Base-by-base conservation (phyloP, 2,329 filamentous ascomycete species). In the Hypoxylon sp. region DNA sequence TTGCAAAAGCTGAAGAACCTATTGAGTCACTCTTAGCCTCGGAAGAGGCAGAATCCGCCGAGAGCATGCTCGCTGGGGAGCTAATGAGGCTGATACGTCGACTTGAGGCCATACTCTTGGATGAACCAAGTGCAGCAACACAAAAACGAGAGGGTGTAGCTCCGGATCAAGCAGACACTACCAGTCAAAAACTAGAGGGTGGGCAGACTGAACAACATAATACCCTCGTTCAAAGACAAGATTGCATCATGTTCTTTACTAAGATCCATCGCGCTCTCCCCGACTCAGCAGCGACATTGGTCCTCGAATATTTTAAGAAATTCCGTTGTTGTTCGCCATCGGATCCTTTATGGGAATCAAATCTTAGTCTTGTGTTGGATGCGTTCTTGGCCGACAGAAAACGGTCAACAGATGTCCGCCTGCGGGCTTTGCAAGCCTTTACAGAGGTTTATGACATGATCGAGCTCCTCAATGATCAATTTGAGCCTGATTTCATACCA, bases 281-380 rank as follows among this genome's bases (percentile, higher is more conserved):
- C 5, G 89, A 94, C 74, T 86, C 87, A 3, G 87, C 88, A 8
- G 90, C 87, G 1, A 86, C 85, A 51, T 82, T 91, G 10, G 86
- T 93, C 24, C 84, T 94, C 47, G 86, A 88, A 48, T 89, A 92
- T 75, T 92, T 91, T 70, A 85, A 86, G 61, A 88, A 92, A 59
- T 91, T 91, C 70, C 85, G 90, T 50, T 90, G 88, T 73, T 92
- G 92, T 73, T 91, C 90, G 48, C 92, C 92, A 2, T 92, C 91
- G 0, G 90, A 93, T 72, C 79, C 85, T 51, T 83, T 87, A 37
- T 94, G 91, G 92, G 85, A 91, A 68, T 80, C 85, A 2, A 91
- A 92, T 58, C 82, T 91, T 59, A 81, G 82, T 14, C 80, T 88
- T 26, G 84, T 94, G 1, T 77, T 93, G 14, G 82, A 86, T 19